Evolutionary conservation across 257 asterid species (phyloP).

Genomic region (Nicotiana tomentosiformis): DNA sequence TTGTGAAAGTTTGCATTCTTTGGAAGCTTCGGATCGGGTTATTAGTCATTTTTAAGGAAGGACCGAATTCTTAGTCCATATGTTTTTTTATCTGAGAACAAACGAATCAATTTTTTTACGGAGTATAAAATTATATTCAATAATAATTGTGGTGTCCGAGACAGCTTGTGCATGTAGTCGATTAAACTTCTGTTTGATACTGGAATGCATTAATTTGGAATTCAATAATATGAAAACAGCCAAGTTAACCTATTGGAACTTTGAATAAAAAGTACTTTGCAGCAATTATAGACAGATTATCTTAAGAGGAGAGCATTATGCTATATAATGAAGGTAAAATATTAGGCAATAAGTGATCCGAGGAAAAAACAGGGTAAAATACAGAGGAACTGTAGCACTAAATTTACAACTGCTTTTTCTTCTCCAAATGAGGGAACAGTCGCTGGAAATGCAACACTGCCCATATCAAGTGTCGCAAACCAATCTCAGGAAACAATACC

Average conservation of each 20-base stretch:
- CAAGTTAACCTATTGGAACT: not conserved
- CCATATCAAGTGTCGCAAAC: conserved; percentile 63
- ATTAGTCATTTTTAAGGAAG: not conserved
- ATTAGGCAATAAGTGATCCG: not conserved
- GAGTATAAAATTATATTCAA: no score
- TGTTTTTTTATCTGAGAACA: not conserved
- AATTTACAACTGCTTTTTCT: conserved; percentile 23
- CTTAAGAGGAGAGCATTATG: not conserved
- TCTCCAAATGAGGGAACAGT: conserved; percentile 37
- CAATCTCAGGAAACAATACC: conserved; percentile 80
- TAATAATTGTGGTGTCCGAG: not conserved
- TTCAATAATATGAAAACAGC: not conserved
- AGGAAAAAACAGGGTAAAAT: not conserved
- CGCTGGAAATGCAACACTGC: conserved; percentile 60
- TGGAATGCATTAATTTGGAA: not conserved
- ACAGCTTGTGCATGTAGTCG: not conserved
- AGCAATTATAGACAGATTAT: not conserved
- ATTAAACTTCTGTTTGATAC: not conserved
- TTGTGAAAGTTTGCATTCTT: no score
- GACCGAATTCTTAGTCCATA: not conserved
- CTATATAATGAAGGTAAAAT: not conserved
- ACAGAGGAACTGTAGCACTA: not conserved
- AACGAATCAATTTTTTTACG: no score
- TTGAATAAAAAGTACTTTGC: not conserved
- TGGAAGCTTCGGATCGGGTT: not conserved